Evolutionary conservation across 768 basidiomycete species (phyloP).

Genomic region (Pleurotus djamor): DNA sequence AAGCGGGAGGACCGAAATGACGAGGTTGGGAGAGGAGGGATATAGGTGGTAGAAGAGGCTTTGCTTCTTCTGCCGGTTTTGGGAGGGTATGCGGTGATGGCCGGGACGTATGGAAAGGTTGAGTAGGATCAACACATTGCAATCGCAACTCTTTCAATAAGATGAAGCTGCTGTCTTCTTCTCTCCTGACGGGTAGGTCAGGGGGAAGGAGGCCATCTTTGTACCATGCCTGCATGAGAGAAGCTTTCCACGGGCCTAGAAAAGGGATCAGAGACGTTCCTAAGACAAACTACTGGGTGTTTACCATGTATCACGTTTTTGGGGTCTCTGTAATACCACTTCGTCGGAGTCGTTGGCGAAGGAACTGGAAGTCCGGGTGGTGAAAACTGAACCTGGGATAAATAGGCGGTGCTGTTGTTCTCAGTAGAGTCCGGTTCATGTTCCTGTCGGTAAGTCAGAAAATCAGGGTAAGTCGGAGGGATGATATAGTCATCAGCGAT

Average conservation of each 20-base stretch:
- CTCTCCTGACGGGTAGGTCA: constrained; percentile 77
- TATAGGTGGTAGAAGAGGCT: constrained; percentile 66
- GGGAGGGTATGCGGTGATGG: constrained; percentile 25
- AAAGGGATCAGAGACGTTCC: constrained; percentile 10
- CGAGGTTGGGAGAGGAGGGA: constrained; percentile 76
- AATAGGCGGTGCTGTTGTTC: constrained; percentile 33
- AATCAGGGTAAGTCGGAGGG: constrained; percentile 83
- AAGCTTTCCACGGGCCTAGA: constrained; percentile 84
- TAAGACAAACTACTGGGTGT: constrained; percentile 2
- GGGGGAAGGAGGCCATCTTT: constrained; percentile 81
- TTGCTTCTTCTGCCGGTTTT: constrained; percentile 29
- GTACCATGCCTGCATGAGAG: constrained; percentile 88
- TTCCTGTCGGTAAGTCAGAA: constrained; percentile 65
- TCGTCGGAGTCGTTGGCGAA: constrained; percentile 60
- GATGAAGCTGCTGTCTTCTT: constrained; percentile 68
- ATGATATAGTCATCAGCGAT: constrained; percentile 92
- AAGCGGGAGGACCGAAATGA: constrained; percentile 83
- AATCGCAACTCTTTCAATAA: constrained; percentile 72
- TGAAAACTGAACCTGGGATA: constrained; percentile 65
- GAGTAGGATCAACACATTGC: constrained; percentile 78
- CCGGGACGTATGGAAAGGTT: constrained; percentile 64
- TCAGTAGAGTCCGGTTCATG: constrained; percentile 57
- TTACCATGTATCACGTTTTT: constrained; percentile 77
- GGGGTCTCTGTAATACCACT: constrained; percentile 85
- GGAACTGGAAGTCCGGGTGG: constrained; percentile 82